Percentiles rank a stretch among this genome's conserved stretches.
Conservation (phyloP, 2,329 filamentous ascomycete species). For the Arthrinium puccinioides region DNA sequence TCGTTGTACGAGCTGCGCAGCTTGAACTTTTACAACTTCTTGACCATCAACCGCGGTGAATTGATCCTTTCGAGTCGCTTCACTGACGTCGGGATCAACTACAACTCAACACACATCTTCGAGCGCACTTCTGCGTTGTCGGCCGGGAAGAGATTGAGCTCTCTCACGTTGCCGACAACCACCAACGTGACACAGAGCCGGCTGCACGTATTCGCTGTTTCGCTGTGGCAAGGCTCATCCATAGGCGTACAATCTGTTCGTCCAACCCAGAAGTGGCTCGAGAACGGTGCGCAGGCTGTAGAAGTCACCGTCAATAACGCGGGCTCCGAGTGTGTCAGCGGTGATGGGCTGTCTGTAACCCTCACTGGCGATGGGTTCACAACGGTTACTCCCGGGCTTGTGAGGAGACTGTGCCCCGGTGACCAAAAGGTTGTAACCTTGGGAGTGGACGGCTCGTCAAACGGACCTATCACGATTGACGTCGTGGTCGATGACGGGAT, state of each 20-base stretch:
- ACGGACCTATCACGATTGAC: constrained; percentile 11
- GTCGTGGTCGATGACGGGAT: constrained; percentile 8
- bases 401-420: constrained; percentile 29
- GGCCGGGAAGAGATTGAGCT: constrained; percentile 26
- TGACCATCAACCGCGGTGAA: constrained; percentile 37
- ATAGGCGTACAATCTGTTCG: constrained; percentile 26
- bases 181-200: constrained; percentile 26
- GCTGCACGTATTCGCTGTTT: constrained; percentile 30
- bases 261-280: constrained; percentile 29
- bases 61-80: constrained; percentile 35
- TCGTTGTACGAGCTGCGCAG: constrained; percentile 34
- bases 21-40: constrained; percentile 34
- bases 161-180: constrained; percentile 32
- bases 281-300: constrained; percentile 23
- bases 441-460: constrained; percentile 21
- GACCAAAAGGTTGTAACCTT: constrained; percentile 29
- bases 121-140: constrained; percentile 32
- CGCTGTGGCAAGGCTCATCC: constrained; percentile 17
- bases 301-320: constrained; percentile 30
- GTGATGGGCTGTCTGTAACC: constrained; percentile 17
- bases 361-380: constrained; percentile 28
- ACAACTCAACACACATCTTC: constrained; percentile 36
- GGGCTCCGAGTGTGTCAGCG: constrained; percentile 23
- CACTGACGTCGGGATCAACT: constrained; percentile 30
- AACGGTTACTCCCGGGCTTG: constrained; percentile 26